Evolutionary conservation across 495 filamentous ascomycete species (phyloP).

Genomic region (Collariella sp.): DNA sequence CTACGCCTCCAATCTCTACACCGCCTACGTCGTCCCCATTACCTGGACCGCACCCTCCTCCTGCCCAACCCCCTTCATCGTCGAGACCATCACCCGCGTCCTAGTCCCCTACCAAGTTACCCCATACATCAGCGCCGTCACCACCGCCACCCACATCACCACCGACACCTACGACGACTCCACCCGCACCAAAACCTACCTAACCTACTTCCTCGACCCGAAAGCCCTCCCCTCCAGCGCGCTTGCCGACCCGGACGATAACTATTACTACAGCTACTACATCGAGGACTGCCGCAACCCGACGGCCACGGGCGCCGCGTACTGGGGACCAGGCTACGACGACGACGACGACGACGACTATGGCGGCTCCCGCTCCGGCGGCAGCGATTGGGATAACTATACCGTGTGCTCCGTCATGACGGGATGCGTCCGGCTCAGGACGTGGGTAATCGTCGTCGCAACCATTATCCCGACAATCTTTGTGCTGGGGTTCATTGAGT

Average conservation of each 20-base stretch:
- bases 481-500: constrained; percentile 42
- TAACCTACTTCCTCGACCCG: constrained; percentile 6
- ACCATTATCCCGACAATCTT: constrained; percentile 36
- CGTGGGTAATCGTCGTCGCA: constrained; percentile 32
- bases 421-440: constrained; percentile 25
- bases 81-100: constrained; percentile 27
- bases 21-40: constrained; percentile 29
- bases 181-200: constrained; percentile 6
- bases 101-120: constrained; percentile 29
- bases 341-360: constrained; percentile 2
- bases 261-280: constrained; percentile 15
- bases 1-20: constrained; percentile 10
- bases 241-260: too few relatives aligned
- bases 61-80: constrained; percentile 30
- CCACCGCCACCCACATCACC: constrained; percentile 19
- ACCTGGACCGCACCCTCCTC: constrained; percentile 31
- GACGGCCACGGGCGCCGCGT: not conserved
- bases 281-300: constrained; percentile 14
- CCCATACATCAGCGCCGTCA: constrained; percentile 22
- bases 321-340: not conserved
- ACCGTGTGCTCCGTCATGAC: constrained; percentile 14
- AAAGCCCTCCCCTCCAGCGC: not conserved
- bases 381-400: constrained; percentile 13
- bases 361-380: constrained; percentile 13
- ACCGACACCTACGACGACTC: constrained; percentile 21